Percentiles rank a stretch among this genome's conserved stretches.
These are phyloP conservation scores for Russula griseocarnosa DNA, from an alignment of 768 basidiomycete genomes.

Conservation along the genomic window DNA sequence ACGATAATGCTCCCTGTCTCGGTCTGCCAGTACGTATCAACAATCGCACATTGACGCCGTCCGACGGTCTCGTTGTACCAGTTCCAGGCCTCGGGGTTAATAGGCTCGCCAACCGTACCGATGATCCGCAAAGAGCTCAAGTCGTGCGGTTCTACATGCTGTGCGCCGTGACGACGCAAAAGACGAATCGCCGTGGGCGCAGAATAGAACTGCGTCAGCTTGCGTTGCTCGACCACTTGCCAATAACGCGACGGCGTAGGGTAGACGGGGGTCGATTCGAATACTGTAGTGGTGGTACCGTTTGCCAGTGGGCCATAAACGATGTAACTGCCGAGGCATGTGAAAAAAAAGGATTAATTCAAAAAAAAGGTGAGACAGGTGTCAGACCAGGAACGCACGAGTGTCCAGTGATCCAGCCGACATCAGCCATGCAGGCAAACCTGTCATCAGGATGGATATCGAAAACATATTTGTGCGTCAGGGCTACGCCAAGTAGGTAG, in stretches of 20 bases:
- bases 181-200: slow-evolving; percentile 94
- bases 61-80: slow-evolving; percentile 99
- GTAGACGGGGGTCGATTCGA: slow-evolving; percentile 96
- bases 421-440: slow-evolving; percentile 97
- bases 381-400: slow-evolving; percentile 43
- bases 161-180: slow-evolving; percentile 76
- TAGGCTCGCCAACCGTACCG: slow-evolving; percentile 95
- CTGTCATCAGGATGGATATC: slow-evolving; percentile 95
- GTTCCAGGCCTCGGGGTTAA: slow-evolving; percentile 98
- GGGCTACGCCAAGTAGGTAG: slow-evolving; percentile 86
- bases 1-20: slow-evolving; percentile 96
- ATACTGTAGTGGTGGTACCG: slow-evolving; percentile 81
- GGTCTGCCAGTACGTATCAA: slow-evolving; percentile 97
- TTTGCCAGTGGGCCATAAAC: slow-evolving; percentile 92
- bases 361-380: background rate
- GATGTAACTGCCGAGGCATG: slow-evolving; percentile 57
- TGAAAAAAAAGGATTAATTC: background rate
- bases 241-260: slow-evolving; percentile 96
- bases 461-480: slow-evolving; percentile 97
- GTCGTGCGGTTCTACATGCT: slow-evolving; percentile 81
- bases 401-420: slow-evolving; percentile 99
- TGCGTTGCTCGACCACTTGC: slow-evolving; percentile 90
- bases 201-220: slow-evolving; percentile 94
- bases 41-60: slow-evolving; percentile 80
- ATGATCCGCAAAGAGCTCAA: slow-evolving; percentile 79